Evolutionary conservation across 2,329 filamentous ascomycete genomes (phyloP).

Genomic region (Fusarium torulosum): DNA sequence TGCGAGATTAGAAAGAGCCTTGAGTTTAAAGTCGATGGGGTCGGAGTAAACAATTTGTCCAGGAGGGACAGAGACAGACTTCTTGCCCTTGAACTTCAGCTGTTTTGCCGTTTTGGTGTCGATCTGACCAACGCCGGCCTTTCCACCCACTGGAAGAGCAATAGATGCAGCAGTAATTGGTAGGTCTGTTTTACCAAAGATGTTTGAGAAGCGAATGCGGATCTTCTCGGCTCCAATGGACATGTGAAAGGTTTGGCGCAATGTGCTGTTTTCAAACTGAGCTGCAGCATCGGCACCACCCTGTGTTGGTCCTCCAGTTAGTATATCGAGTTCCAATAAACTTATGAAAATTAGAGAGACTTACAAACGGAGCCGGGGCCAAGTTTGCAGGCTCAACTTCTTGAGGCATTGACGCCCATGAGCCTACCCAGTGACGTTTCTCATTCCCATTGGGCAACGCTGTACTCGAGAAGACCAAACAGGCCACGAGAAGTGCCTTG

Average conservation of each 20-base stretch:
- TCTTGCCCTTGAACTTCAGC: constrained; percentile 23
- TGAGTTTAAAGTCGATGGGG: constrained; percentile 24
- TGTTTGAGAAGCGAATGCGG: constrained; percentile 33
- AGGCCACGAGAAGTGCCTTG: constrained; percentile 17
- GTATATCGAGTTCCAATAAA: too few species aligned
- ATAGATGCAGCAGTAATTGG: constrained; percentile 27
- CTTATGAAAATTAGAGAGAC: neutral
- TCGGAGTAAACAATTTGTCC: constrained; percentile 29
- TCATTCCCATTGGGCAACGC: constrained; percentile 10
- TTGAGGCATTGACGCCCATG: constrained; percentile 36
- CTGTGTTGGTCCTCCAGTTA: neutral
- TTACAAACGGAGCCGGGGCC: constrained; percentile 31
- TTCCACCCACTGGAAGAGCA: constrained; percentile 16
- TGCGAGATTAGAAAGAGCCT: constrained; percentile 26
- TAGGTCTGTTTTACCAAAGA: constrained; percentile 28
- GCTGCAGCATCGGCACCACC: constrained; percentile 16
- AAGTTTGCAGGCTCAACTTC: constrained; percentile 32
- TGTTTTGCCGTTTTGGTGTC: constrained; percentile 11
- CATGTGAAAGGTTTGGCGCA: constrained; percentile 31
- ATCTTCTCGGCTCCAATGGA: constrained; percentile 25
- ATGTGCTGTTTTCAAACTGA: constrained; percentile 31
- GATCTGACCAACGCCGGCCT: constrained; percentile 22
- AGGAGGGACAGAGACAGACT: constrained; percentile 9
- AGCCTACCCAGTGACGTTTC: constrained; percentile 29
- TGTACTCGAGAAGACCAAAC: constrained; percentile 1